Evolutionary conservation across 371 early-diverging fungal species (phyloP), one percentile per base, ranked within the genome.

Genomic region (Blakeslea trispora): DNA sequence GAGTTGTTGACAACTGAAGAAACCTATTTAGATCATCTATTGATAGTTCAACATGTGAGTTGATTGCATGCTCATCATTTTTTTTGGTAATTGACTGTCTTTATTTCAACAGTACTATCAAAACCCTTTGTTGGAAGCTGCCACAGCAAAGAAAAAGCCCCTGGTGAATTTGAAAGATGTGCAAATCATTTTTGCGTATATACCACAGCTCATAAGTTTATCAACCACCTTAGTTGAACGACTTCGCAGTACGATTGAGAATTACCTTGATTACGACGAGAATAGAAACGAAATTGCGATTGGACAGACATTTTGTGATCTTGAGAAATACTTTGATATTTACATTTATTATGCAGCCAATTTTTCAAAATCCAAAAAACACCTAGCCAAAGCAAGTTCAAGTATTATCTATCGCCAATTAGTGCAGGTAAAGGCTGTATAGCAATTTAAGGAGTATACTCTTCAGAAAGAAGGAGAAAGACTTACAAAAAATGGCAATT

Each of bases 1-100:
- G 75, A 75, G 47, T 43, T 75, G 34, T 55, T 68, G 22, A 61
- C 68, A 10, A 75, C 73, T 0, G 75, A 75, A 61, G 49, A 65
- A 32, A 73, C 74, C 5, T 75, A 70, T 52, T 54, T 70, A 7
- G 43, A 41, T 32, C 75, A 75, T 42, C 46, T 75, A 21, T 24
- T 52, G 21, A 70, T 58, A n/a, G 52, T 73, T 1, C 67, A 67
- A 48, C 61, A 61, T 22, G 75, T 73, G 59, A 47, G 44, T n/a
- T 40, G n/a, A n/a, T n/a, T n/a, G n/a, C n/a, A n/a, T n/a, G n/a
- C n/a, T n/a, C n/a, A n/a, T n/a, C n/a, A n/a, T n/a, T n/a, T n/a
- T n/a, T n/a, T n/a, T n/a, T n/a, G n/a, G n/a, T n/a, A n/a, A n/a
- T n/a, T n/a, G n/a, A n/a, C n/a, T n/a, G n/a, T n/a, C n/a, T 35